phyloP scores from a whole-genome alignment of 2,329 filamentous ascomycete species.

The Aspergillus sp. region DNA sequence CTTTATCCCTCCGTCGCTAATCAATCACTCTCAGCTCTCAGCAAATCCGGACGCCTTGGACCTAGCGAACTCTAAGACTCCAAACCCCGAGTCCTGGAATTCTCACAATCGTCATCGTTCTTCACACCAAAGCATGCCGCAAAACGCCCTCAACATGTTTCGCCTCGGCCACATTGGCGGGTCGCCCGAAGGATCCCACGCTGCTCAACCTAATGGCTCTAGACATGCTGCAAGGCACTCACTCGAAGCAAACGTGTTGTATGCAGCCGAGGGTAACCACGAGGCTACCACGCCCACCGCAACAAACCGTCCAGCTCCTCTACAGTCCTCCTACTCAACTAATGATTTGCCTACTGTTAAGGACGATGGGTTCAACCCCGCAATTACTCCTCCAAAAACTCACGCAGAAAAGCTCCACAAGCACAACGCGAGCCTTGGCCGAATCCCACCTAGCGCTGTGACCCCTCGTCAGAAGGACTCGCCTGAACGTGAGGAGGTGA shows the following conservation, averaged over 20 bases:
- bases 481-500: constrained; percentile 48
- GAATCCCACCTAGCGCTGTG: constrained; percentile 68
- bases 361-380: constrained; percentile 55
- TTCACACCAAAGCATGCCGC: constrained; percentile 59
- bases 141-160: constrained; percentile 50
- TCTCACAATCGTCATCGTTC: constrained; percentile 68
- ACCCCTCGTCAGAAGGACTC: constrained; percentile 56
- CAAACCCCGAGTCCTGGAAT: constrained; percentile 66
- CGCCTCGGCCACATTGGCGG: constrained; percentile 38
- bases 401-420: constrained; percentile 63
- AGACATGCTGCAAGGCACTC: constrained; percentile 47
- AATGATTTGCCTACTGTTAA: constrained; percentile 87
- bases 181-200: constrained; percentile 29
- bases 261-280: constrained; percentile 29
- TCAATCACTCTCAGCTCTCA: constrained; percentile 61
- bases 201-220: constrained; percentile 24
- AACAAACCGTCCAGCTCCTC: constrained; percentile 42
- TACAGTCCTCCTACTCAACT: constrained; percentile 86
- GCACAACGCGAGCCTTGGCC: constrained; percentile 79
- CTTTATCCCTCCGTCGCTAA: constrained; percentile 37
- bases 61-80: constrained; percentile 69
- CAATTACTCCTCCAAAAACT: constrained; percentile 54
- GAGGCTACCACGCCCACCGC: constrained; percentile 26
- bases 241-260: constrained; percentile 43
- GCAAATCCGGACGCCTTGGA: constrained; percentile 79